phyloP scores from a whole-genome alignment of 1,284 basidiomycete genomes.

The Ustilago esculenta region DNA sequence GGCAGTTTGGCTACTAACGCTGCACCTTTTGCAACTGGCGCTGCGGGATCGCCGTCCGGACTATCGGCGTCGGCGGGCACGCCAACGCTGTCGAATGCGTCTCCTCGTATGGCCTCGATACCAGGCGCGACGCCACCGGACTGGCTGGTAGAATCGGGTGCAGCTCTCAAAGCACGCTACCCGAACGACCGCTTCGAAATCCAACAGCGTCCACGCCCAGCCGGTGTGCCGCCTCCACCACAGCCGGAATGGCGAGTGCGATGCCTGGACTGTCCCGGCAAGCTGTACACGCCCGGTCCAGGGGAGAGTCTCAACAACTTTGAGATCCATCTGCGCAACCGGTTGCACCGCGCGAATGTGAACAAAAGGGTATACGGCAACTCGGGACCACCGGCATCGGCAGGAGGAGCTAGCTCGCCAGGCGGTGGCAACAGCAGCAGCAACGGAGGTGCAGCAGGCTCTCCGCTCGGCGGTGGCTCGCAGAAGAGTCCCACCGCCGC shows the following conservation, averaged over 20 bases:
- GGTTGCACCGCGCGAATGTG: slow-evolving; percentile 72
- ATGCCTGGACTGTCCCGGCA: slow-evolving; percentile 92
- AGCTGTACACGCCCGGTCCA: slow-evolving; percentile 92
- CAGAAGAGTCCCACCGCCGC: slow-evolving; percentile 14
- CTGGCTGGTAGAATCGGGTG: slow-evolving; percentile 77
- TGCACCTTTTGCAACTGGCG: slow-evolving; percentile 16
- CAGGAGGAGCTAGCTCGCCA: neutral
- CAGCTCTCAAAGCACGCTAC: slow-evolving; percentile 77
- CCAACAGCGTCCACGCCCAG: slow-evolving; percentile 37
- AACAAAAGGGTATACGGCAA: slow-evolving; percentile 47
- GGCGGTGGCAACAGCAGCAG: neutral
- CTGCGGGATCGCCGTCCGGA: slow-evolving; percentile 65
- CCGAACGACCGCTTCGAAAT: slow-evolving; percentile 79
- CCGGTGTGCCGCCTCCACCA: slow-evolving; percentile 39
- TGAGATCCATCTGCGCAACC: slow-evolving; percentile 87
- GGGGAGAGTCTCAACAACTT: slow-evolving; percentile 90
- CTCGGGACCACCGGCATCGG: slow-evolving; percentile 10
- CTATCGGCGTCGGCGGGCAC: slow-evolving; percentile 1
- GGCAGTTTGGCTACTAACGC: neutral
- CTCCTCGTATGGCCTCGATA: slow-evolving; percentile 28
- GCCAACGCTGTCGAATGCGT: slow-evolving; percentile 22
- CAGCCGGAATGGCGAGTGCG: slow-evolving; percentile 85
- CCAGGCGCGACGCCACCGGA: slow-evolving; percentile 69
- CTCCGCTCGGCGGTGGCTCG: neutral
- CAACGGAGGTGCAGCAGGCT: neutral